Evolutionary conservation across 345 rosid genomes (phyloP).

Genomic region (Hevea brasiliensis): DNA sequence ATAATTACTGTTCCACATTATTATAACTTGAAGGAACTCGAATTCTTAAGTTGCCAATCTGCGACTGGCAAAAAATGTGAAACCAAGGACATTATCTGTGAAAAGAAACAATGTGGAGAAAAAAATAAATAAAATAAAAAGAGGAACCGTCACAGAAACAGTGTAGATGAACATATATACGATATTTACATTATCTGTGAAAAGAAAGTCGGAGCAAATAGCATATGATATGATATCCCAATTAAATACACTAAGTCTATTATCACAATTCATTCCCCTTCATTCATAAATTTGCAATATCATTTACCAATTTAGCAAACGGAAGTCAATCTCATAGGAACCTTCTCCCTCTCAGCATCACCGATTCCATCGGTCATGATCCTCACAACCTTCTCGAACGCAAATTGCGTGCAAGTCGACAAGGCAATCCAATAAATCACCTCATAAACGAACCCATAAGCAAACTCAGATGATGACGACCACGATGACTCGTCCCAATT

Average conservation of each 20-base stretch:
- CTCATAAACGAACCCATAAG: conserved; percentile 75
- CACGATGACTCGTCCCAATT: conserved; percentile 63
- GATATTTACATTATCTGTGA: conserved; percentile 15
- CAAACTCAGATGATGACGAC: conserved; percentile 56
- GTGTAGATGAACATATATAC: not conserved
- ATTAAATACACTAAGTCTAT: not conserved
- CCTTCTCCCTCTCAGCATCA: conserved; percentile 59
- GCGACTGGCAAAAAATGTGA: no score
- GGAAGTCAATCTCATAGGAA: conserved; percentile 50
- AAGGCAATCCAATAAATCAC: conserved; percentile 90
- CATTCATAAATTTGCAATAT: not conserved
- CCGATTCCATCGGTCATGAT: conserved; percentile 31
- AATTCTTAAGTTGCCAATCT: not conserved
- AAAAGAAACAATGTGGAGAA: not conserved
- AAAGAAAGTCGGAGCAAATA: not conserved
- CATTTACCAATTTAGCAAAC: conserved; percentile 41
- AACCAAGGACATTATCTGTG: not conserved
- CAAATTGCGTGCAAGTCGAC: conserved; percentile 82
- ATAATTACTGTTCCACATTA: not conserved
- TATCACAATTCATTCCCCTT: not conserved
- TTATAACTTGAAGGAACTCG: not conserved
- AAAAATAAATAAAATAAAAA: not conserved
- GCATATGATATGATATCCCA: not conserved
- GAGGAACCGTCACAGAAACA: not conserved
- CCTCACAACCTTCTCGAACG: conserved; percentile 68